phyloP scores from a whole-genome alignment of 106 monocot species.

The Acorus gramineus region DNA sequence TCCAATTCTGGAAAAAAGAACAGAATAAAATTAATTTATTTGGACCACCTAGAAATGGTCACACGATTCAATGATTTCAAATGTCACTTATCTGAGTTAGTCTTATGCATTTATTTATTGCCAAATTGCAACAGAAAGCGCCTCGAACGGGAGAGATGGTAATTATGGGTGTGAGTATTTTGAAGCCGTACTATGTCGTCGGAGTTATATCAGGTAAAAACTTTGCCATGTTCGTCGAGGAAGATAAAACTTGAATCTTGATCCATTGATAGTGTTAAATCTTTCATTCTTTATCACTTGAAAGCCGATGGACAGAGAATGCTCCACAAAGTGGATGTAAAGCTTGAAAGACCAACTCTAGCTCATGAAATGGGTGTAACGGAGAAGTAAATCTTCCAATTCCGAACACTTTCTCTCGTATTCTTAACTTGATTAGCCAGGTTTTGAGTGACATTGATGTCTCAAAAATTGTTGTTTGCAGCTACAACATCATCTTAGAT shows the following conservation, averaged over 20 bases:
- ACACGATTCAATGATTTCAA: no score
- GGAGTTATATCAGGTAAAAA: slow-evolving; percentile 23
- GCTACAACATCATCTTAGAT: no score
- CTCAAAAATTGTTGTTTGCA: no score
- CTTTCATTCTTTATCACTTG: neutral
- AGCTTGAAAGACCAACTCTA: slow-evolving; percentile 6
- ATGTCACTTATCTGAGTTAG: no score
- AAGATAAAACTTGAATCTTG: no score
- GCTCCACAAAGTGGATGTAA: slow-evolving; percentile 17
- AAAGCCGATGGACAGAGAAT: slow-evolving; percentile 22
- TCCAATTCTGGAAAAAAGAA: no score
- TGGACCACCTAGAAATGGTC: no score
- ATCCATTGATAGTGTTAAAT: neutral
- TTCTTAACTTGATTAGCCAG: no score
- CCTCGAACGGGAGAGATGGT: slow-evolving; percentile 18
- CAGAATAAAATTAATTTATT: no score
- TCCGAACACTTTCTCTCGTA: no score
- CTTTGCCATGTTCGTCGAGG: neutral
- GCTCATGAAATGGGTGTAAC: slow-evolving; percentile 21
- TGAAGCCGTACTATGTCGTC: slow-evolving; percentile 5
- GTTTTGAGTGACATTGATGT: no score
- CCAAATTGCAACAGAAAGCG: neutral
- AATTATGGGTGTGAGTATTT: slow-evolving; percentile 1
- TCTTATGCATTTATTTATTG: no score
- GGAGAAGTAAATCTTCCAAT: slow-evolving; percentile 2